Evolutionary conservation across 495 filamentous ascomycete species (phyloP), one percentile per base, ranked within the genome.

Genomic region (Lasiosphaeriaceae sp.): DNA sequence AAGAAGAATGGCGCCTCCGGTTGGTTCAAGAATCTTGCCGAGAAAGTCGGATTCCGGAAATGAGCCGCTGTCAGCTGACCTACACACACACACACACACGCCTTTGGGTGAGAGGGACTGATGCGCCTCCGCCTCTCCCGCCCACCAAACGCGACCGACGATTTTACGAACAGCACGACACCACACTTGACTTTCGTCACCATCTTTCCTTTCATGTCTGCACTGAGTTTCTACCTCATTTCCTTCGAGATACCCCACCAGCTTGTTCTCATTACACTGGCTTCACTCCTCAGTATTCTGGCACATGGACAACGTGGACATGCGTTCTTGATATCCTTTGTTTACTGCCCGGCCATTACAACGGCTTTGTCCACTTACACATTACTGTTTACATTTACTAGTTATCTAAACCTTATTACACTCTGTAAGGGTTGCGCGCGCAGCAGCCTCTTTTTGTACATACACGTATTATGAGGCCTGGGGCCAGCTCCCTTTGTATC

Each of bases 11-110:
- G 67, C n/a, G 65, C 71, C 5, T 63, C 72, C 17, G 70, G 71
- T 47, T 79, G 75, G 75, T 47, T 71, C 58, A 77, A 73, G 57
- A 71, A 66, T 21, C 49, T 80, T 1, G 71, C 72, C 0, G 77
- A 70, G 19, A 78, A 74, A 54, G 74, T 79, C 19, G 69, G 74
- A 21, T 61, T 77, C 47, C 66, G 71, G 56, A 74, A 29, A 51
- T 61, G 51, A 57, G 39, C 26, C 26, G 26, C 26, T 31, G 26
- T 31, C 4, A 31, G 26, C 26, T 31, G 26, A 4, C 26, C 26
- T 31, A 9, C 26, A 43, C n/a, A n/a, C n/a, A n/a, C n/a, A n/a
- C n/a, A n/a, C n/a, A n/a, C n/a, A n/a, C 39, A 43, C 39, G 14
- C 16, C 39, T 17, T 17, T 17, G n/a, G 12, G 14, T 14, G 16